Conservation (phyloP, 2,329 filamentous ascomycete species). For the Aspergillus ochraceoroseus region DNA sequence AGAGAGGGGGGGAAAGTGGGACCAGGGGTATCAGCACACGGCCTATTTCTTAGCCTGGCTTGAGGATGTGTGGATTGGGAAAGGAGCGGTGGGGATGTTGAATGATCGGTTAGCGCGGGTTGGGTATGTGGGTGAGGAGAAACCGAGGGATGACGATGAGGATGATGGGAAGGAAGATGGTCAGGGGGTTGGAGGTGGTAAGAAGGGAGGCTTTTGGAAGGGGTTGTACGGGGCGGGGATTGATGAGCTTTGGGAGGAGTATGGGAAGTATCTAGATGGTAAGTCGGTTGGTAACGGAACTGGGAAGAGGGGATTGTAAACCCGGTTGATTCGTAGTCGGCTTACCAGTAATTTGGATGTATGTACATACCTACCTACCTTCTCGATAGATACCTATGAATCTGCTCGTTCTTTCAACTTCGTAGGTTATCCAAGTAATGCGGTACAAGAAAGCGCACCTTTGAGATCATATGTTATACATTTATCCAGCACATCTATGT, state of each 20-base stretch:
- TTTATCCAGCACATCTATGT: constrained; percentile 24
- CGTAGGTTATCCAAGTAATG: too few species aligned
- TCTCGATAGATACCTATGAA: too few species aligned
- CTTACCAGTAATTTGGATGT: background rate
- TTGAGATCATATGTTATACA: too few species aligned
- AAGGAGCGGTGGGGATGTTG: constrained; percentile 58
- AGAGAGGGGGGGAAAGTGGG: constrained; percentile 63
- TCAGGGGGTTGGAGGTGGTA: background rate
- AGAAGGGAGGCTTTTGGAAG: constrained; percentile 31
- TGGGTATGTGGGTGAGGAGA: constrained; percentile 35
- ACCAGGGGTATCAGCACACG: constrained; percentile 83
- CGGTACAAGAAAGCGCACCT: background rate
- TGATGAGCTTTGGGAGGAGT: constrained; percentile 68
- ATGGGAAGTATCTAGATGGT: constrained; percentile 50
- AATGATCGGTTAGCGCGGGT: constrained; percentile 37
- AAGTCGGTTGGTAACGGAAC: constrained; percentile 23
- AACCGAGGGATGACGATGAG: constrained; percentile 9
- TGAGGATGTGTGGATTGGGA: constrained; percentile 65
- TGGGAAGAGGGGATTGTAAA: constrained; percentile 31
- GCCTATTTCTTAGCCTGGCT: constrained; percentile 87
- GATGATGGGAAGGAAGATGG: constrained; percentile 3
- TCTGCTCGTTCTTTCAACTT: too few species aligned
- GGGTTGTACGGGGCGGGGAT: constrained; percentile 62
- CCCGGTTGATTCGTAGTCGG: constrained; percentile 11
- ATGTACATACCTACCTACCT: too few species aligned